phyloP scores from a whole-genome alignment of 108 stramenopile species.

The Epipyxis sp. region DNA sequence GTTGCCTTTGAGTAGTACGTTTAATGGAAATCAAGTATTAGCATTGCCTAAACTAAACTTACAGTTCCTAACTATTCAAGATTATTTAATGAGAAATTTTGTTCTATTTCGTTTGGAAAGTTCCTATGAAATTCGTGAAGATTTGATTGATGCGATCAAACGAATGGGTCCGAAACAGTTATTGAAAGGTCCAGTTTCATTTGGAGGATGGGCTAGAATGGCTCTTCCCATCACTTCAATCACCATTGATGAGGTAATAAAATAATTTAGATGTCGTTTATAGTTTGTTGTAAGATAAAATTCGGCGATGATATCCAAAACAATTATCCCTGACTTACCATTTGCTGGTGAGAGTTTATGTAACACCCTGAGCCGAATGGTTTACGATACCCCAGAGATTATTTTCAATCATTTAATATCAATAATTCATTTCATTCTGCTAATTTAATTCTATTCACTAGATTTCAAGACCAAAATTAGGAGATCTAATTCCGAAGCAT shows the following conservation, averaged over 20 bases:
- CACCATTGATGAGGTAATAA: slow-evolving; percentile 69
- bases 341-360: no score
- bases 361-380: no score
- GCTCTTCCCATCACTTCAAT: slow-evolving; percentile 48
- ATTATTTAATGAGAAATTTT: slow-evolving; percentile 85
- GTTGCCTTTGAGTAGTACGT: slow-evolving; percentile 24
- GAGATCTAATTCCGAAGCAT: slow-evolving; percentile 66
- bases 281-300: no score
- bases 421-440: no score
- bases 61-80: slow-evolving; percentile 78
- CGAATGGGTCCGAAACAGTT: slow-evolving; percentile 55
- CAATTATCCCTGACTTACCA: no score
- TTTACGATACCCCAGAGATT: no score
- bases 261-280: no score
- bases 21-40: slow-evolving; percentile 32
- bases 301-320: no score
- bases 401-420: no score
- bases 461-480: slow-evolving; percentile 71
- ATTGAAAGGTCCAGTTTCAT: slow-evolving; percentile 12
- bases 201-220: slow-evolving; percentile 55
- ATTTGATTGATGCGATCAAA: slow-evolving; percentile 77
- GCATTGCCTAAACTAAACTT: slow-evolving; percentile 82
- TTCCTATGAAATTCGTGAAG: slow-evolving; percentile 85
- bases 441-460: no score
- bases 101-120: slow-evolving; percentile 78